Evolutionary conservation across 139 green algal genomes (phyloP).

Genomic region (Zygnema circumcarinatum): DNA sequence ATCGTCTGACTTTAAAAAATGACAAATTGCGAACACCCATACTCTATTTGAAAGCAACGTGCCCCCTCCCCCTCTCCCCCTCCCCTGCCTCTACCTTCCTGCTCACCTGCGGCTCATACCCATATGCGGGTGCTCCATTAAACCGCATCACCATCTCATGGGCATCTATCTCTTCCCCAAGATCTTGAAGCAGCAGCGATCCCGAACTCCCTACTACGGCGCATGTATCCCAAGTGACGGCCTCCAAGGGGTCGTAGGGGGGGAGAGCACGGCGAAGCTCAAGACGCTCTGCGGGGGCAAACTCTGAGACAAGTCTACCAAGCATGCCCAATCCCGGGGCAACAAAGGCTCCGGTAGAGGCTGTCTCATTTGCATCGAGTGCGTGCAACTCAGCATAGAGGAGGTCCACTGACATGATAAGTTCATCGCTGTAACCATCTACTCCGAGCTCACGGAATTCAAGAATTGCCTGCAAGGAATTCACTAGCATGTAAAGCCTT

Average conservation of each 20-base stretch:
- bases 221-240: constrained; percentile 45
- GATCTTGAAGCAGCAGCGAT: constrained; percentile 32
- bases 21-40: too few species aligned
- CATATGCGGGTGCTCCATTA: constrained; percentile 58
- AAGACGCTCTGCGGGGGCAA: background rate
- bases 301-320: background rate
- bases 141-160: constrained; percentile 65
- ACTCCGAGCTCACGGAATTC: background rate
- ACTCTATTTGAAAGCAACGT: too few species aligned
- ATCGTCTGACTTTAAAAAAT: too few species aligned
- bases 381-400: background rate
- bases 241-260: background rate
- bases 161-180: constrained; percentile 61
- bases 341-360: background rate
- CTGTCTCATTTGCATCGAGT: background rate
- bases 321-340: background rate
- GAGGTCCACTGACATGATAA: constrained; percentile 18
- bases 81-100: too few species aligned
- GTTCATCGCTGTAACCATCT: constrained; percentile 10
- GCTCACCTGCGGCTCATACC: constrained; percentile 56
- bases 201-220: constrained; percentile 66
- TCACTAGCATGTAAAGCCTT: too few species aligned
- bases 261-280: background rate
- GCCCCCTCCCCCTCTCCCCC: too few species aligned
- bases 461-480: background rate